Evolutionary conservation across 352 stramenopile genomes (phyloP).

Genomic region (Phytopythium cucurbitacearum): DNA sequence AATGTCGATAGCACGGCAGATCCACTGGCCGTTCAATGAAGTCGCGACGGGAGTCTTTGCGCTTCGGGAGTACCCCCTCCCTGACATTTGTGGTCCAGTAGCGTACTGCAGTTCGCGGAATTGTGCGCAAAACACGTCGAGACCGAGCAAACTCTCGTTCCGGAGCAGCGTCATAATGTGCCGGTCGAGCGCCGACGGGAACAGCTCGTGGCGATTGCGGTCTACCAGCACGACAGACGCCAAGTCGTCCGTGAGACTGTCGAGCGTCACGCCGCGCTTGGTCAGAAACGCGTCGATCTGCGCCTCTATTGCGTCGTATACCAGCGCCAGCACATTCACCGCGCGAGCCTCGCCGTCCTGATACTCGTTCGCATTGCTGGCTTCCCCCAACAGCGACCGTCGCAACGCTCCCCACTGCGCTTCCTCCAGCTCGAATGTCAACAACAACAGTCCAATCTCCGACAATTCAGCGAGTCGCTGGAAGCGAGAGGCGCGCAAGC

Average conservation of each 20-base stretch:
- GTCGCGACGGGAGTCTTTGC: no score
- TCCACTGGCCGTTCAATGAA: slow-evolving; percentile 8
- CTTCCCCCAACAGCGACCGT: neutral
- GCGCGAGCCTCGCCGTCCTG: neutral
- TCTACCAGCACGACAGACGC: slow-evolving; percentile 7
- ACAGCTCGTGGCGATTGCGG: neutral
- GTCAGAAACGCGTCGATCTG: slow-evolving; percentile 3
- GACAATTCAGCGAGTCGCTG: slow-evolving; percentile 2
- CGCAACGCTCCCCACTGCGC: neutral
- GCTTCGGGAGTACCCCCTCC: neutral
- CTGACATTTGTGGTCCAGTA: neutral
- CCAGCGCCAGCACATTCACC: neutral
- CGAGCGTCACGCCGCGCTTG: neutral
- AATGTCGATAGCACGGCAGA: slow-evolving; percentile 11
- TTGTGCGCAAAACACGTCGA: slow-evolving; percentile 4
- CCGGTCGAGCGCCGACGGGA: slow-evolving; percentile 2
- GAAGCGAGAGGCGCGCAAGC: neutral
- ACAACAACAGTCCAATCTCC: slow-evolving; percentile 1
- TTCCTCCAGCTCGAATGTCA: neutral
- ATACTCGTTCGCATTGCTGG: neutral
- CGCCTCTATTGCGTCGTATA: slow-evolving; percentile 4
- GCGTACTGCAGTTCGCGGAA: slow-evolving; percentile 4
- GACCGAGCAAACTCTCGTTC: slow-evolving; percentile 6
- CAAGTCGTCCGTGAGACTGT: slow-evolving; percentile 7
- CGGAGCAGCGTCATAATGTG: slow-evolving; percentile 7